phyloP scores from a whole-genome alignment of 164 flowering plant species.

The Akebia trifoliata region DNA sequence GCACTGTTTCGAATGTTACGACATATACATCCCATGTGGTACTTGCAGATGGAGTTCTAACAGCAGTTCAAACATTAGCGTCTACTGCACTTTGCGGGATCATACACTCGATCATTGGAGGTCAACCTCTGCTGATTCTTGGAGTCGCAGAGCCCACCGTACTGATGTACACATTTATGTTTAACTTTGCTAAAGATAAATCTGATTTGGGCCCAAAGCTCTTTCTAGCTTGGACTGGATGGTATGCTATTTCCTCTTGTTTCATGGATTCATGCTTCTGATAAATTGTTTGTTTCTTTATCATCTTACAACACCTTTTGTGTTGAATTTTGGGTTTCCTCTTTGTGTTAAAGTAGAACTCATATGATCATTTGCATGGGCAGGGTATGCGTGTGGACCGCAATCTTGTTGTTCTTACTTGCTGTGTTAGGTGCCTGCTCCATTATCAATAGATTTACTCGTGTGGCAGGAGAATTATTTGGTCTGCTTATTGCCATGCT shows the following conservation, averaged over 20 bases:
- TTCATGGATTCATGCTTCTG: background rate
- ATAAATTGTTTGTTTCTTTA: background rate
- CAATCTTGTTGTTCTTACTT: constrained; percentile 59
- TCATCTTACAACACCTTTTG: background rate
- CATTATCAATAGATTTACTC: constrained; percentile 83
- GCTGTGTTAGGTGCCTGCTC: constrained; percentile 84
- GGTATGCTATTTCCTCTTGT: constrained; percentile 44
- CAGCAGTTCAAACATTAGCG: constrained; percentile 94
- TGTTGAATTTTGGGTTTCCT: background rate
- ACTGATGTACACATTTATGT: constrained; percentile 97
- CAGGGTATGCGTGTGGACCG: constrained; percentile 95
- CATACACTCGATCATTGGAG: constrained; percentile 89
- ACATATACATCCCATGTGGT: background rate
- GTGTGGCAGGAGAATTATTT: constrained; percentile 84
- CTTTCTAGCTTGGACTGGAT: constrained; percentile 92
- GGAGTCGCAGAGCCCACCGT: constrained; percentile 99
- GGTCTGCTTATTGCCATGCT: constrained; percentile 89
- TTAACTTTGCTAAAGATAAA: constrained; percentile 76
- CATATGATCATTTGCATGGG: background rate
- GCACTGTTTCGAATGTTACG: background rate
- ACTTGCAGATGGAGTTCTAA: constrained; percentile 78
- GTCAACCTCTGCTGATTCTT: constrained; percentile 89
- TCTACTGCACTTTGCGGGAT: constrained; percentile 94
- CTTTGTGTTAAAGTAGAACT: background rate
- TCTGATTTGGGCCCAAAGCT: constrained; percentile 74